phyloP scores from a whole-genome alignment of 1,284 basidiomycete species.

The Pyrrhoderma noxium region DNA sequence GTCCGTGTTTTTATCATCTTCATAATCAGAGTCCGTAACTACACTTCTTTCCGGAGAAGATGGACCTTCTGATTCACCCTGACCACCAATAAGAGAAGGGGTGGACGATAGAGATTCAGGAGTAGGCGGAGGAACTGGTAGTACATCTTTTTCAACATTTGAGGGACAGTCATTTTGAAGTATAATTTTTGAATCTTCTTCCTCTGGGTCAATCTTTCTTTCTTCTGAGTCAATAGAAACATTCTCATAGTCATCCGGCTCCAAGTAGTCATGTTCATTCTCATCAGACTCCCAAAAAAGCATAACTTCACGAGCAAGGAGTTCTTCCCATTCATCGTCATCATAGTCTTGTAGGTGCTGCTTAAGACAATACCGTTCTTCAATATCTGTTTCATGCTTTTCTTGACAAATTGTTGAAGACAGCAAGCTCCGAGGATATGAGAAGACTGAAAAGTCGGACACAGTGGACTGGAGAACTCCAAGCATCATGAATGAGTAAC shows the following conservation, averaged over 20 bases:
- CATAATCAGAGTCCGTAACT: conserved; percentile 10
- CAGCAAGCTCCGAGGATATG: conserved; percentile 11
- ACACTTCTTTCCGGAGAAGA: background rate
- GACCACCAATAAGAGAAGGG: conserved; percentile 12
- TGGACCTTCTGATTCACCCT: background rate
- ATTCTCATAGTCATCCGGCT: background rate
- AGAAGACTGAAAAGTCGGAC: conserved; percentile 17
- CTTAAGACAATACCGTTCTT: conserved; percentile 17
- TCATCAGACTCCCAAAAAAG: conserved; percentile 13
- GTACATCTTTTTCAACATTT: background rate
- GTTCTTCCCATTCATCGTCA: conserved; percentile 15
- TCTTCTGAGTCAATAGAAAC: background rate
- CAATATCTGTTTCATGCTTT: conserved; percentile 14
- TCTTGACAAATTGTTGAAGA: conserved; percentile 15
- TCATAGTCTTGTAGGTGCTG: conserved; percentile 10
- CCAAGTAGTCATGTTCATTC: background rate
- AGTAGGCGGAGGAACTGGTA: conserved; percentile 9
- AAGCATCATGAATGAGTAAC: conserved; percentile 8
- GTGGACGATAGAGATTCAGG: conserved; percentile 14
- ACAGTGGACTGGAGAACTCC: conserved; percentile 15
- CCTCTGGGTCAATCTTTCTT: background rate
- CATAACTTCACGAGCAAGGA: conserved; percentile 7
- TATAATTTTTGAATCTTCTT: background rate
- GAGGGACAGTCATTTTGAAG: background rate
- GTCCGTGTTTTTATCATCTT: background rate